Base-by-base conservation (phyloP, 2,329 filamentous ascomycete species). In the Talaromyces sp. region DNA sequence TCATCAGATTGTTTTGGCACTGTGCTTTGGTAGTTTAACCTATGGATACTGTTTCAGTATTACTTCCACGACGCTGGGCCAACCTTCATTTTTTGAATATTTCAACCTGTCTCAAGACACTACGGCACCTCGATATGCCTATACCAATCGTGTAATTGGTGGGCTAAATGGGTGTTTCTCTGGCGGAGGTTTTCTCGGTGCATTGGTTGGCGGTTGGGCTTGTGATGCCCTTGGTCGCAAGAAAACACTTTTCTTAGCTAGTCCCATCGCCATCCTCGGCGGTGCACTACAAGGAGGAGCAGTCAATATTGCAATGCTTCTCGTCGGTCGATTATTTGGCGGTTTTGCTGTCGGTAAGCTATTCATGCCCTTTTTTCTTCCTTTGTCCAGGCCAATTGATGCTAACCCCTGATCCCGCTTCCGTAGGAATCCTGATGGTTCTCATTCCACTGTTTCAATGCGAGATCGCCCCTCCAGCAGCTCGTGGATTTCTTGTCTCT, bases 191-290 rank as follows among this genome's bases (percentile, higher is more conserved):
- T 53, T 63, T 28, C 53, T 66, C 30, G 64, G 64, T 39, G 55
- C 63, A 57, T 55, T 63, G 28, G 58, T 63, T 30, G 64, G 58
- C 39, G 62, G 59, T 53, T 66, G 65, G 61, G 58, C 62, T 25
- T 62, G 63, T 54, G 61, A 66, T 57, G 62, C 28, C 33, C 58
- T 65, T 32, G 65, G 63, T 27, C 63, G 63, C 22, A 60, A 61
- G 44, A 58, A 58, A 25, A 51, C 56, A 22, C 30, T 58, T n/a
- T n/a, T 58, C 13, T 32, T 62, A 22, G 62, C 61, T 39, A 58
- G 57, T 44, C 22, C 58, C 25, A 62, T 66, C 54, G 61, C 58
- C 51, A 60, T 65, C 49, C 39, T 65, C 36, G 59, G 59, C 19
- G 62, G 59, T 10, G 63, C 62, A 19, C 58, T 66, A 19, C 63